A percentile compares a stretch with the other conserved stretches of the same genome.
Evolutionary conservation across 140 eudicot species (phyloP).

Genomic region (Cichorium intybus): DNA sequence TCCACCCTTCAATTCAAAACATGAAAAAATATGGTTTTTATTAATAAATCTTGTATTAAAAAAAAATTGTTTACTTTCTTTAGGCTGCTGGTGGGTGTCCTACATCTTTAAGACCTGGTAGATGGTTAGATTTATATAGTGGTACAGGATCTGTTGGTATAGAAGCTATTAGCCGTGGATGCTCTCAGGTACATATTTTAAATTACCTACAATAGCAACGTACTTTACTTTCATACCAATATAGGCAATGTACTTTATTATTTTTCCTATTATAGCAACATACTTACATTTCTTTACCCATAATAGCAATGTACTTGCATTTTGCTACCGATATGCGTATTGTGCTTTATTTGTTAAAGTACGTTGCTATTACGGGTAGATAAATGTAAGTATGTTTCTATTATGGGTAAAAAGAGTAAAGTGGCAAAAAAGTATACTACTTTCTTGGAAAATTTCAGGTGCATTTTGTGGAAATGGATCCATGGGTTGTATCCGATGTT

Average conservation of each 20-base stretch:
- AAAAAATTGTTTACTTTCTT: constrained; percentile 11
- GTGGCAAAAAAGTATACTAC: neutral
- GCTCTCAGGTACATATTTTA: constrained; percentile 57
- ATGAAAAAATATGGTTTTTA: neutral
- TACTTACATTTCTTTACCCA: neutral
- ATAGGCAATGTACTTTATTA: neutral
- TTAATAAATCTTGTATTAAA: constrained; percentile 4
- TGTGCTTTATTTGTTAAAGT: neutral
- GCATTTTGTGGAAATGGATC: constrained; percentile 94
- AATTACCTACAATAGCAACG: too few relatives aligned
- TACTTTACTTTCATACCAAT: neutral
- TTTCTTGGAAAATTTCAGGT: constrained; percentile 45
- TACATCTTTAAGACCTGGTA: constrained; percentile 88
- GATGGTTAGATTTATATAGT: constrained; percentile 84
- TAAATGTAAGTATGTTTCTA: neutral
- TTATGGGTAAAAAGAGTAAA: neutral
- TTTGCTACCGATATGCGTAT: neutral
- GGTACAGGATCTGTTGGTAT: constrained; percentile 95
- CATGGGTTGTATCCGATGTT: constrained; percentile 80
- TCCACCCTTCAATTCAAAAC: constrained; percentile 4
- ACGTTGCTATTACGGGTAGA: too few relatives aligned
- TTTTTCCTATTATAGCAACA: too few relatives aligned
- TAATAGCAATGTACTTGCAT: neutral
- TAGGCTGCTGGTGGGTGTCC: constrained; percentile 91
- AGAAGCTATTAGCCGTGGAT: constrained; percentile 91